Evolutionary conservation across 192 early-diverging fungal genomes (phyloP).

Genomic region (Linnemannia schmuckeri): DNA sequence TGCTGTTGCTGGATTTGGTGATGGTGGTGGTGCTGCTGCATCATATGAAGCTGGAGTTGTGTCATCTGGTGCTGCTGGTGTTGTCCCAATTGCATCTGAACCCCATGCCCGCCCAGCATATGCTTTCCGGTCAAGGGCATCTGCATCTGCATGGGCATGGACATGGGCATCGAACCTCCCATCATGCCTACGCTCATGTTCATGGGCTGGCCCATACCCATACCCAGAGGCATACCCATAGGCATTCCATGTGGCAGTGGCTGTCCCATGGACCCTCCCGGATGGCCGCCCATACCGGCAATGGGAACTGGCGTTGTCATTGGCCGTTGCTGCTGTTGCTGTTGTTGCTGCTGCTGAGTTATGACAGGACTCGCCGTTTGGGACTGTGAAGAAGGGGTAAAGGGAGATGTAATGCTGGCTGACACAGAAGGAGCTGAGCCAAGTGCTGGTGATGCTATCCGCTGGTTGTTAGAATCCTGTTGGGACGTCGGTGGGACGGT

Average conservation of each 20-base stretch:
- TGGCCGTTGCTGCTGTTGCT: slow-evolving; percentile 6
- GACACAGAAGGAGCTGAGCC: neutral
- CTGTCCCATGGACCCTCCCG: slow-evolving; percentile 17
- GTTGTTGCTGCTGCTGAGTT: neutral
- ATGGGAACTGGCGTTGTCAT: neutral
- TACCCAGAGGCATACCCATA: slow-evolving; percentile 11
- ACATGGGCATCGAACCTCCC: slow-evolving; percentile 21
- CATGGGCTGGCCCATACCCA: slow-evolving; percentile 32
- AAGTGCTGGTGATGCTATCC: slow-evolving; percentile 21
- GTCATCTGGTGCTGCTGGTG: slow-evolving; percentile 47
- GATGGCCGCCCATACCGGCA: neutral
- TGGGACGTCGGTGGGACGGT: neutral
- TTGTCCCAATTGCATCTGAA: slow-evolving; percentile 42
- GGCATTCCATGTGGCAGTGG: slow-evolving; percentile 5
- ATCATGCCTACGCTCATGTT: slow-evolving; percentile 17
- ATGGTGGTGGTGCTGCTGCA: slow-evolving; percentile 24
- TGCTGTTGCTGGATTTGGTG: slow-evolving; percentile 33
- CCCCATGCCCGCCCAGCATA: slow-evolving; percentile 33
- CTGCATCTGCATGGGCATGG: slow-evolving; percentile 30
- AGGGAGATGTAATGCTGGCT: slow-evolving; percentile 6
- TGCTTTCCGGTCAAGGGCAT: slow-evolving; percentile 29
- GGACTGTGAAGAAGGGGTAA: neutral
- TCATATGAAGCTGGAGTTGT: slow-evolving; percentile 16
- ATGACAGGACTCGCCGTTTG: slow-evolving; percentile 26
- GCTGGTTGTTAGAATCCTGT: slow-evolving; percentile 1